Conservation (phyloP, 2,329 filamentous ascomycete genomes). For the Microcyclosporella mali region DNA sequence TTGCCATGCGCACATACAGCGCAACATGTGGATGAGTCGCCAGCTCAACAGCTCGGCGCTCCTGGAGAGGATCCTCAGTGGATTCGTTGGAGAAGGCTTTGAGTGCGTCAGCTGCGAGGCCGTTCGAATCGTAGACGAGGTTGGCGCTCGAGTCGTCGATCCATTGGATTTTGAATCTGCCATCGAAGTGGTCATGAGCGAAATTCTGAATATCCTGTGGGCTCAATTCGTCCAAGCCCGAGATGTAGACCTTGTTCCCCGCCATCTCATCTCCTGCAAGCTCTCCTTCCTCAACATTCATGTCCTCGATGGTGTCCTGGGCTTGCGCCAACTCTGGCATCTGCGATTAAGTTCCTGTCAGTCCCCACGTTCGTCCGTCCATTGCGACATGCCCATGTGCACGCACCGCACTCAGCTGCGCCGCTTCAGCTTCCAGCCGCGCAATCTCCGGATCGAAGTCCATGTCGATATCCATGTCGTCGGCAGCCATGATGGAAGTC, state of each 20-base stretch:
- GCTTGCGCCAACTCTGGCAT: neutral
- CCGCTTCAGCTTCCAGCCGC: conserved; percentile 28
- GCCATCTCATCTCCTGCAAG: conserved; percentile 27
- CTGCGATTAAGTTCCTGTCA: neutral
- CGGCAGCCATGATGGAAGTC: conserved; percentile 11
- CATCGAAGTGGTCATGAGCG: conserved; percentile 54
- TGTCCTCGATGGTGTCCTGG: conserved; percentile 2
- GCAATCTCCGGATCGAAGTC: conserved; percentile 31
- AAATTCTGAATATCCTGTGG: conserved; percentile 75
- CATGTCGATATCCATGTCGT: conserved; percentile 28
- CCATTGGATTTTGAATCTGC: conserved; percentile 70
- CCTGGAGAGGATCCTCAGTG: conserved; percentile 47
- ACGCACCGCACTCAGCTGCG: conserved; percentile 23
- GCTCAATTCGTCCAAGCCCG: conserved; percentile 74
- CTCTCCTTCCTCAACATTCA: conserved; percentile 29
- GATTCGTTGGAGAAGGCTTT: conserved; percentile 40
- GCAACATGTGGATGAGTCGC: conserved; percentile 61
- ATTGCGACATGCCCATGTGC: neutral
- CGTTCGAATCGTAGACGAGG: conserved; percentile 61
- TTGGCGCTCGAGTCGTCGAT: conserved; percentile 91
- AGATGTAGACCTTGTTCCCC: conserved; percentile 70
- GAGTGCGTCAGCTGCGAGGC: conserved; percentile 51
- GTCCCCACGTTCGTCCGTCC: neutral
- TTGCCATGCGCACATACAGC: conserved; percentile 67
- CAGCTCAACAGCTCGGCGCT: conserved; percentile 63